Conservation (phyloP, 306 rosid species). For the Mimosa bimucronata region DNA sequence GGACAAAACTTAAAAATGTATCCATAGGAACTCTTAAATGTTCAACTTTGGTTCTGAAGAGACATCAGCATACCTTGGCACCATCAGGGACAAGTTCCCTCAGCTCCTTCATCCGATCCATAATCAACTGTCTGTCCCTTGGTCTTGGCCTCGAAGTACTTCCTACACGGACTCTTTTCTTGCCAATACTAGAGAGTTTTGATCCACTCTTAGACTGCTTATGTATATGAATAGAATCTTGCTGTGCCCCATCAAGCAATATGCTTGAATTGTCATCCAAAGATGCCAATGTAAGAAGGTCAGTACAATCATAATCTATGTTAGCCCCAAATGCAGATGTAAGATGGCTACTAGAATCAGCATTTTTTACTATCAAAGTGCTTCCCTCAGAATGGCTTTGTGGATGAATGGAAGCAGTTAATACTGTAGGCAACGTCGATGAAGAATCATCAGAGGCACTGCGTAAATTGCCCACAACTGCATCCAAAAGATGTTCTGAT, state of each 20-base stretch:
- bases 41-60: background rate
- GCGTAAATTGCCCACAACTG: conserved; percentile 44
- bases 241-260: conserved; percentile 40
- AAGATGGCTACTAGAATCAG: conserved; percentile 37
- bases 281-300: conserved; percentile 44
- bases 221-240: conserved; percentile 32
- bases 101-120: conserved; percentile 92
- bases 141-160: conserved; percentile 64
- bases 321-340: conserved; percentile 35
- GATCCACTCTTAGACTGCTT: conserved; percentile 41
- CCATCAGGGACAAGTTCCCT: conserved; percentile 90
- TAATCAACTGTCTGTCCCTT: conserved; percentile 88
- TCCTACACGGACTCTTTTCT: conserved; percentile 48
- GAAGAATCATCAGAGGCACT: conserved; percentile 52
- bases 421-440: conserved; percentile 32
- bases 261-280: conserved; percentile 44
- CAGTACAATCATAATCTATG: conserved; percentile 28
- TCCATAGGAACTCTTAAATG: conserved; percentile 6
- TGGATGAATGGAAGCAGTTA: conserved; percentile 43
- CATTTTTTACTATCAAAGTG: conserved; percentile 26
- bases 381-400: conserved; percentile 50
- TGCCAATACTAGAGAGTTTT: conserved; percentile 43
- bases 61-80: conserved; percentile 56
- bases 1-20: background rate
- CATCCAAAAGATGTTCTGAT: conserved; percentile 51